Percentiles rank a stretch among this genome's conserved stretches.
phyloP scores from a whole-genome alignment of 805 yeast genomes.

The Schwanniomyces vanrijiae region DNA sequence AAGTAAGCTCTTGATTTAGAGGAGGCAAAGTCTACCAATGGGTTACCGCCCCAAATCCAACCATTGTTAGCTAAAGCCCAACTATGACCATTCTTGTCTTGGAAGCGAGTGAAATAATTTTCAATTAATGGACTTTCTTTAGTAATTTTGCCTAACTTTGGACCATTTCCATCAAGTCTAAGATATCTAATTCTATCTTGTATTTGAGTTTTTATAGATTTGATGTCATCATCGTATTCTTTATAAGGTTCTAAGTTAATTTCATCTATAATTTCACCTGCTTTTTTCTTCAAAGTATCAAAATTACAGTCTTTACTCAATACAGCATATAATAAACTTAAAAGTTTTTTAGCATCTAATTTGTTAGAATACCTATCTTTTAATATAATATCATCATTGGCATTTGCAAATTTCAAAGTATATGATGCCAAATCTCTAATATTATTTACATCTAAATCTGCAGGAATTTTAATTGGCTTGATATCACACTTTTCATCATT shows the following conservation, averaged over 20 bases:
- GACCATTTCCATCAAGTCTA: slow-evolving; percentile 80
- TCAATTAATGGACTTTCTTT: slow-evolving; percentile 66
- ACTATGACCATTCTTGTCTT: slow-evolving; percentile 47
- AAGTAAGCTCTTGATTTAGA: slow-evolving; percentile 74
- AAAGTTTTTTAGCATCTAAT: slow-evolving; percentile 51
- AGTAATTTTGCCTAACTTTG: slow-evolving; percentile 64
- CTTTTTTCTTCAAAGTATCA: slow-evolving; percentile 31
- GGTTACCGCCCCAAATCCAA: slow-evolving; percentile 98
- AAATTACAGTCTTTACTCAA: slow-evolving; percentile 19
- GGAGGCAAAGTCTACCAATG: slow-evolving; percentile 91
- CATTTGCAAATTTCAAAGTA: slow-evolving; percentile 43
- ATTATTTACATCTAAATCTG: slow-evolving; percentile 35
- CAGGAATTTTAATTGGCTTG: slow-evolving; percentile 43
- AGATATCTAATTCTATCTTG: slow-evolving; percentile 74
- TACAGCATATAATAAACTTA: slow-evolving; percentile 46
- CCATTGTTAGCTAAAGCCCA: slow-evolving; percentile 92
- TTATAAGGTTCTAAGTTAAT: slow-evolving; percentile 72
- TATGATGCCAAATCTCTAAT: slow-evolving; percentile 48
- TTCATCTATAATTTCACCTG: slow-evolving; percentile 64
- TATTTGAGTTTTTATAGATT: slow-evolving; percentile 65
- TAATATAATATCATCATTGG: slow-evolving; percentile 43
- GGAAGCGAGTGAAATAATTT: slow-evolving; percentile 81
- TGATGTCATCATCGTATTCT: slow-evolving; percentile 72
- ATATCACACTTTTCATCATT: slow-evolving; percentile 15
- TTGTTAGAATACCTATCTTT: slow-evolving; percentile 53